A percentile compares a stretch with the other conserved stretches of the same genome.
These are phyloP conservation scores for Mortierella sp. DNA, from an alignment of 371 early-diverging fungal species.

Conservation along the genomic window DNA sequence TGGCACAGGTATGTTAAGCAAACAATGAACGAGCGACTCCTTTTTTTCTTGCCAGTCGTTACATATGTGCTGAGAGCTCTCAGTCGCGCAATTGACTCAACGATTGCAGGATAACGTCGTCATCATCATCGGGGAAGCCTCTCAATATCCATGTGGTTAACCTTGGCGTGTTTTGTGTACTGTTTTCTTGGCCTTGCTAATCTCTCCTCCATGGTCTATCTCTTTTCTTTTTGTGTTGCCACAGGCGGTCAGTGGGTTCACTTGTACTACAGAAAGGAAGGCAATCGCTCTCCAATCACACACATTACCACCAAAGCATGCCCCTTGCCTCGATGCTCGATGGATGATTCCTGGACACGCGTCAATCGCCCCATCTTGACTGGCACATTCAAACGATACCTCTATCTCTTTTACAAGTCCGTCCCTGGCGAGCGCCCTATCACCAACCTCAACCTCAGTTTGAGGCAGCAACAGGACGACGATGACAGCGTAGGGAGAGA, in stretches of 20 bases:
- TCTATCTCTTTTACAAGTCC: slow-evolving; percentile 43
- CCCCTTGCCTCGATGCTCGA: slow-evolving; percentile 60
- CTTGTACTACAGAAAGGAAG: slow-evolving; percentile 39
- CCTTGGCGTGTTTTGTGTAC: not conserved
- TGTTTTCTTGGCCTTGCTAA: not conserved
- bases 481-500: slow-evolving; percentile 60
- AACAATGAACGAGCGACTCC: slow-evolving; percentile 7
- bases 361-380: slow-evolving; percentile 54
- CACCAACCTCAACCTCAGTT: slow-evolving; percentile 16
- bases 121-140: slow-evolving; percentile 30
- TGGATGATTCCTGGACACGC: slow-evolving; percentile 62
- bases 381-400: slow-evolving; percentile 37
- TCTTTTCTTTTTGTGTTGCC: not conserved
- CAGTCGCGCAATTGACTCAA: not conserved
- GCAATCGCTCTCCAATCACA: slow-evolving; percentile 62
- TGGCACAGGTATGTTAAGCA: slow-evolving; percentile 42
- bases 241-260: slow-evolving; percentile 57
- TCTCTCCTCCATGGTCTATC: not conserved
- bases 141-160: slow-evolving; percentile 23
- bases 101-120: not conserved
- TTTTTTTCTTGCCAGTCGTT: slow-evolving; percentile 25
- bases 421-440: slow-evolving; percentile 45
- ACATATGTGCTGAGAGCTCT: slow-evolving; percentile 21
- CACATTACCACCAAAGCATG: slow-evolving; percentile 68
- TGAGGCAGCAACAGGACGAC: slow-evolving; percentile 54